phyloP scores from a whole-genome alignment of 495 filamentous ascomycete genomes.

The Choiromyces venosus region DNA sequence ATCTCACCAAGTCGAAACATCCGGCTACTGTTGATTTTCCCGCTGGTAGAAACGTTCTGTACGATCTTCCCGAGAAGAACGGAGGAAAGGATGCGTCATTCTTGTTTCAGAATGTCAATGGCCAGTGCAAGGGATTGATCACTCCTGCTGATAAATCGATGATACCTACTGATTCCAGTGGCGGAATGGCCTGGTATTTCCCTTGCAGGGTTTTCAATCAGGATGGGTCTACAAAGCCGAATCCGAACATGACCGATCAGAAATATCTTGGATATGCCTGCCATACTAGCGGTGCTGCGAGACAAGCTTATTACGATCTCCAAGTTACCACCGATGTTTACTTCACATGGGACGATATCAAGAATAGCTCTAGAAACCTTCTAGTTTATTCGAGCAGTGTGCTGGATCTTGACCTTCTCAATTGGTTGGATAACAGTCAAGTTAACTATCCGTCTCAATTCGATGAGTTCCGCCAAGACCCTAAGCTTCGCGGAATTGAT shows the following conservation, averaged over 20 bases:
- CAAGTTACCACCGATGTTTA: slow-evolving; percentile 67
- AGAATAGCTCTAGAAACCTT: slow-evolving; percentile 79
- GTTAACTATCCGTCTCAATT: slow-evolving; percentile 75
- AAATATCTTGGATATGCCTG: slow-evolving; percentile 78
- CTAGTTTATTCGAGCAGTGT: slow-evolving; percentile 92
- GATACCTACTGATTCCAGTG: slow-evolving; percentile 66
- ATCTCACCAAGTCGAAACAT: slow-evolving; percentile 68
- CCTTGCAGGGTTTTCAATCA: slow-evolving; percentile 88
- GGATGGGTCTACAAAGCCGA: slow-evolving; percentile 76
- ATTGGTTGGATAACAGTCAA: slow-evolving; percentile 81
- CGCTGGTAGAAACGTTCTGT: slow-evolving; percentile 67
- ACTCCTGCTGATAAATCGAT: slow-evolving; percentile 62
- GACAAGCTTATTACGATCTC: slow-evolving; percentile 69
- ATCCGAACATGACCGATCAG: slow-evolving; percentile 60
- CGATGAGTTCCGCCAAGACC: slow-evolving; percentile 70
- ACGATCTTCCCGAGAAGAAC: slow-evolving; percentile 70
- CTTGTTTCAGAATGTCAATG: slow-evolving; percentile 97
- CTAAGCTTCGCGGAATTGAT: slow-evolving; percentile 75
- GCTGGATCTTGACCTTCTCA: slow-evolving; percentile 81
- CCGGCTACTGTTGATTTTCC: slow-evolving; percentile 74
- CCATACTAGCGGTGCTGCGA: slow-evolving; percentile 64
- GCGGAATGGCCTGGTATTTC: slow-evolving; percentile 92
- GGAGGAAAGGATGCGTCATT: slow-evolving; percentile 91
- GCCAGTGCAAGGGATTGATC: slow-evolving; percentile 89
- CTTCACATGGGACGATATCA: slow-evolving; percentile 92